phyloP scores from a whole-genome alignment of 169 alveolate species.

The Neospora caninum region DNA sequence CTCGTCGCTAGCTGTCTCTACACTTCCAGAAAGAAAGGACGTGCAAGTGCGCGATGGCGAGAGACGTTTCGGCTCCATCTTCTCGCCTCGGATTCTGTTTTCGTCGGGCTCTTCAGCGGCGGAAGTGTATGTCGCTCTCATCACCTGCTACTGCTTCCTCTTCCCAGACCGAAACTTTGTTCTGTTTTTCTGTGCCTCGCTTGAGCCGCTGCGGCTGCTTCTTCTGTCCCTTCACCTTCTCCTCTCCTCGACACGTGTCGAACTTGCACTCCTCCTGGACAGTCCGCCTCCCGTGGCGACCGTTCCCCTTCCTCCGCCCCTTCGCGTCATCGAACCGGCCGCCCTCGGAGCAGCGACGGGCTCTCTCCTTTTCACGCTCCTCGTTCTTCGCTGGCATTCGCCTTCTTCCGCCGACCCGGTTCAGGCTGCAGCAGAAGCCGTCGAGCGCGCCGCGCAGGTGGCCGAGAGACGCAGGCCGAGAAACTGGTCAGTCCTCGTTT shows the following conservation, averaged over 20 bases:
- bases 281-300: not conserved
- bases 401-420: not conserved
- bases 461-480: not conserved
- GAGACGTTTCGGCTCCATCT: not conserved
- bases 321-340: not conserved
- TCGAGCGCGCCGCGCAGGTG: not conserved
- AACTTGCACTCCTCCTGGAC: constrained; percentile 17
- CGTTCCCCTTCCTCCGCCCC: not conserved
- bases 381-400: not conserved
- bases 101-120: not conserved
- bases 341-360: not conserved
- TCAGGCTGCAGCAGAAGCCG: too few relatives aligned
- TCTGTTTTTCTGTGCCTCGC: not conserved
- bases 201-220: not conserved
- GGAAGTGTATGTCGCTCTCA: not conserved
- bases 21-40: not conserved
- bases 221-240: not conserved
- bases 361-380: not conserved
- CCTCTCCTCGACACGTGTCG: not conserved
- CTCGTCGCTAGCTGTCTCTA: not conserved
- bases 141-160: constrained; percentile 17
- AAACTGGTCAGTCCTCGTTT: not conserved
- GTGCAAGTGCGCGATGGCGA: not conserved
- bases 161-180: constrained; percentile 10
- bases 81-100: not conserved